Conservation (phyloP, 108 stramenopile genomes). For the Nitzschia sp. region DNA sequence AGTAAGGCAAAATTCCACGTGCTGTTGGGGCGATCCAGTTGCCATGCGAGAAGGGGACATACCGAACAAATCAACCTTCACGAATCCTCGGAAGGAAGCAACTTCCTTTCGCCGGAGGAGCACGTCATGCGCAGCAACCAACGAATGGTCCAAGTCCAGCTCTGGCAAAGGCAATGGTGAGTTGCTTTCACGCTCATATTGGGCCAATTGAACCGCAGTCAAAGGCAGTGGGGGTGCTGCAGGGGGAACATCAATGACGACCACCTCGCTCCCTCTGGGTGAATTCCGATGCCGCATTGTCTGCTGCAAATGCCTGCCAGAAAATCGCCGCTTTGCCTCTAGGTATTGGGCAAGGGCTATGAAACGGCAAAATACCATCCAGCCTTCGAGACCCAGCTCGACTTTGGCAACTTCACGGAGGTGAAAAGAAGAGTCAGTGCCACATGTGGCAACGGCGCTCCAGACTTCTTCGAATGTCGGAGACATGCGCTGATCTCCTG, state of each 20-base stretch:
- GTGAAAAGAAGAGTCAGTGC: slow-evolving; percentile 25
- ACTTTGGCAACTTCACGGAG: slow-evolving; percentile 1
- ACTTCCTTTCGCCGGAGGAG: slow-evolving; percentile 26
- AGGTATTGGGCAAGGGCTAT: slow-evolving; percentile 80
- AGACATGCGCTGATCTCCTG: slow-evolving; percentile 12
- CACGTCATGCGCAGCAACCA: slow-evolving; percentile 58
- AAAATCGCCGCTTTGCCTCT: slow-evolving; percentile 79
- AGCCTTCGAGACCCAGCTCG: slow-evolving; percentile 76
- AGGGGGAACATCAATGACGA: slow-evolving; percentile 81
- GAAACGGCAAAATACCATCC: slow-evolving; percentile 85
- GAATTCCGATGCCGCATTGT: slow-evolving; percentile 79
- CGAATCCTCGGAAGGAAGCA: slow-evolving; percentile 2
- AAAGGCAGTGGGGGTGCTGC: slow-evolving; percentile 61
- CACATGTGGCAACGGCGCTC: slow-evolving; percentile 53
- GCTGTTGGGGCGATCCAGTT: slow-evolving; percentile 19
- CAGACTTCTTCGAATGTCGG: slow-evolving; percentile 87
- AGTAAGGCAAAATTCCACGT: slow-evolving; percentile 55
- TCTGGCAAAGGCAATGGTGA: slow-evolving; percentile 70
- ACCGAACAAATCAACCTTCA: slow-evolving; percentile 43
- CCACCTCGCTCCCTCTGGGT: slow-evolving; percentile 64
- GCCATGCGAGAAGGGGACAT: slow-evolving; percentile 14
- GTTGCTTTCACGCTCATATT: slow-evolving; percentile 55
- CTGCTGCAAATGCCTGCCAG: slow-evolving; percentile 82
- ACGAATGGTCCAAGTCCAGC: slow-evolving; percentile 76
- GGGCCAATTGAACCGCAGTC: slow-evolving; percentile 35